phyloP scores from a whole-genome alignment of 129 eudicot species.

The Heracleum sosnowskyi region DNA sequence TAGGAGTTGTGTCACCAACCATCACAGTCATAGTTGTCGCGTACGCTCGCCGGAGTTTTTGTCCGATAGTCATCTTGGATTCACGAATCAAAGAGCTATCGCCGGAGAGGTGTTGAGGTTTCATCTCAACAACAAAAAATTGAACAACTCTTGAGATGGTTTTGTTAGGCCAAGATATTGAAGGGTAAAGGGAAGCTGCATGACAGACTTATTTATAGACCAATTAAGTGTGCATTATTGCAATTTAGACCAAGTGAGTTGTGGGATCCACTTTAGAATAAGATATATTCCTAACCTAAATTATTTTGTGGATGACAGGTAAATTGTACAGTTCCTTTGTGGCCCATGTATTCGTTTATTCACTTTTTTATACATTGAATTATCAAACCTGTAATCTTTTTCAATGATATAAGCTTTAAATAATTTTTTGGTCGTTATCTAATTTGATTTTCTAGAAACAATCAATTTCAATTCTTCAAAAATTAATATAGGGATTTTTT shows the following conservation, averaged over 20 bases:
- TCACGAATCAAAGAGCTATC: slow-evolving; percentile 45
- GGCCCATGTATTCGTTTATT: not conserved
- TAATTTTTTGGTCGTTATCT: too few relatives aligned
- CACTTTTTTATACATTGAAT: not conserved
- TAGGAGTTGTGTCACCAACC: slow-evolving; percentile 6
- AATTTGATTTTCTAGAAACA: too few relatives aligned
- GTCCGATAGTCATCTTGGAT: slow-evolving; percentile 38
- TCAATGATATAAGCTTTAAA: too few relatives aligned
- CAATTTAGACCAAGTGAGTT: not conserved
- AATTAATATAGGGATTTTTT: too few relatives aligned
- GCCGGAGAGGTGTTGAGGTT: slow-evolving; percentile 47
- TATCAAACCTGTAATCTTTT: not conserved
- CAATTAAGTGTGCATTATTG: not conserved
- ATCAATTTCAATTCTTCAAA: too few relatives aligned
- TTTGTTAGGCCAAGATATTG: slow-evolving; percentile 13
- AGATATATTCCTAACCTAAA: slow-evolving; percentile 8
- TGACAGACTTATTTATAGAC: slow-evolving; percentile 10
- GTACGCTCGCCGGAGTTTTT: slow-evolving; percentile 35
- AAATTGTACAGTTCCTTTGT: not conserved
- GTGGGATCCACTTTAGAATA: slow-evolving; percentile 15
- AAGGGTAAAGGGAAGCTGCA: not conserved
- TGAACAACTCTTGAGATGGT: not conserved
- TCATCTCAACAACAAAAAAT: slow-evolving; percentile 25
- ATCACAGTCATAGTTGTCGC: slow-evolving; percentile 19
- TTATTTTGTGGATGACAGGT: slow-evolving; percentile 16